These are phyloP conservation scores for Boletus patriciae DNA, from an alignment of 768 basidiomycete genomes.

Conservation along the genomic window DNA sequence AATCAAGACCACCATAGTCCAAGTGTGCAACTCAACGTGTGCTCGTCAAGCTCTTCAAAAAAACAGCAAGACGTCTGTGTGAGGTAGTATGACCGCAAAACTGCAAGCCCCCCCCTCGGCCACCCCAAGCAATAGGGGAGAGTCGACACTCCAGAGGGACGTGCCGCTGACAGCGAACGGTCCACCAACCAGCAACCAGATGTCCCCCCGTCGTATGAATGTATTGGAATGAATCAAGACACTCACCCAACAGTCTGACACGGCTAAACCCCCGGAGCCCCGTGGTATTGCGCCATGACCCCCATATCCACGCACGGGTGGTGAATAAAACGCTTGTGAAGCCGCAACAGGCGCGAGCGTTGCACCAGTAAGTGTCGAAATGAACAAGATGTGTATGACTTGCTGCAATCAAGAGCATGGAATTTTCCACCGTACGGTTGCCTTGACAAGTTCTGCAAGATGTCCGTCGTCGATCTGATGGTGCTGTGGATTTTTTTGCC, in stretches of 20 bases:
- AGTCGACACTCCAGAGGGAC: constrained; percentile 2
- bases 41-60: constrained; percentile 26
- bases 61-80: constrained; percentile 25
- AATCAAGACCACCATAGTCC: constrained; percentile 27
- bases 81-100: constrained; percentile 27
- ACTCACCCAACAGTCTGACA: constrained; percentile 27
- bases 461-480: not conserved
- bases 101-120: constrained; percentile 3
- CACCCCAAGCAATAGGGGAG: constrained; percentile 9
- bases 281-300: constrained; percentile 4
- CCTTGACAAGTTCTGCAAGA: constrained; percentile 12
- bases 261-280: not conserved
- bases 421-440: constrained; percentile 30
- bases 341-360: constrained; percentile 18
- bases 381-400: constrained; percentile 19
- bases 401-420: constrained; percentile 22
- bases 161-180: not conserved
- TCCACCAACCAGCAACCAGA: constrained; percentile 6
- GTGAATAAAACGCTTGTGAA: constrained; percentile 14
- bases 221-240: constrained; percentile 33
- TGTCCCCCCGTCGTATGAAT: constrained; percentile 27
- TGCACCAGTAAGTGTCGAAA: constrained; percentile 25
- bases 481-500: constrained; percentile 6
- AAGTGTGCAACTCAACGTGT: constrained; percentile 32
- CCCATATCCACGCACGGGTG: constrained; percentile 4